A percentile compares a stretch with the other conserved stretches of the same genome.
These are phyloP conservation scores for Aspergillus versicolor DNA, from an alignment of 2,329 filamentous ascomycete genomes.

Conservation along the genomic window DNA sequence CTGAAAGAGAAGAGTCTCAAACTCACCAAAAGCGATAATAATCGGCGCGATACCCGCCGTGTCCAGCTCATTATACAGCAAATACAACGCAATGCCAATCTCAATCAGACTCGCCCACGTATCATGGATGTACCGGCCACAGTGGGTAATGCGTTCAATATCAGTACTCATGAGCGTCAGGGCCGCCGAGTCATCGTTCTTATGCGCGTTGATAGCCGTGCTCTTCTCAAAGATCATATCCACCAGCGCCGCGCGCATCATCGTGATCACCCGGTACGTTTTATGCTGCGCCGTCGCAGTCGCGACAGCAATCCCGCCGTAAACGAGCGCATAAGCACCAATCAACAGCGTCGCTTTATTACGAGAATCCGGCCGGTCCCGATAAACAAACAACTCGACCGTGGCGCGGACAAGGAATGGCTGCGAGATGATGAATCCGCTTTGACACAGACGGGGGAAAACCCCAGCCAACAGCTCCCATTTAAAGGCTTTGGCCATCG, in stretches of 20 bases:
- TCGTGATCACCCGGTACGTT: constrained; percentile 36
- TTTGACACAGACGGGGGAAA: constrained; percentile 2
- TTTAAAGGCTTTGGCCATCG: too few relatives aligned
- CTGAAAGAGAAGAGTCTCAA: neutral
- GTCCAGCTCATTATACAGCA: neutral
- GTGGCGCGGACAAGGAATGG: constrained; percentile 26
- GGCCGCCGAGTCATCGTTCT: constrained; percentile 39
- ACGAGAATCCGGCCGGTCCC: neutral
- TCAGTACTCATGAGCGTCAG: constrained; percentile 51
- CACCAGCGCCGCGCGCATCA: constrained; percentile 40
- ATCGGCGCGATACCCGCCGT: neutral
- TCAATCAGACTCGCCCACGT: constrained; percentile 11
- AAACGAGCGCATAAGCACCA: constrained; percentile 38
- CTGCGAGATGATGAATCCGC: constrained; percentile 20
- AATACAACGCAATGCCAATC: constrained; percentile 1
- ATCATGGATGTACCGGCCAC: constrained; percentile 20
- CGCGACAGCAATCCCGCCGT: constrained; percentile 34
- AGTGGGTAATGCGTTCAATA: constrained; percentile 33
- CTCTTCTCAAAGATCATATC: constrained; percentile 52
- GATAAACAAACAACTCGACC: constrained; percentile 19
- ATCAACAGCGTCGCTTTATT: constrained; percentile 34
- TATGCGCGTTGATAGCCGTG: constrained; percentile 29
- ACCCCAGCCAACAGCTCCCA: neutral
- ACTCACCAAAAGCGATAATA: neutral
- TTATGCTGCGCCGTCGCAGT: constrained; percentile 29